These are phyloP conservation scores for Backusella westeae DNA, from an alignment of 192 early-diverging fungal species.

Conservation along the genomic window DNA sequence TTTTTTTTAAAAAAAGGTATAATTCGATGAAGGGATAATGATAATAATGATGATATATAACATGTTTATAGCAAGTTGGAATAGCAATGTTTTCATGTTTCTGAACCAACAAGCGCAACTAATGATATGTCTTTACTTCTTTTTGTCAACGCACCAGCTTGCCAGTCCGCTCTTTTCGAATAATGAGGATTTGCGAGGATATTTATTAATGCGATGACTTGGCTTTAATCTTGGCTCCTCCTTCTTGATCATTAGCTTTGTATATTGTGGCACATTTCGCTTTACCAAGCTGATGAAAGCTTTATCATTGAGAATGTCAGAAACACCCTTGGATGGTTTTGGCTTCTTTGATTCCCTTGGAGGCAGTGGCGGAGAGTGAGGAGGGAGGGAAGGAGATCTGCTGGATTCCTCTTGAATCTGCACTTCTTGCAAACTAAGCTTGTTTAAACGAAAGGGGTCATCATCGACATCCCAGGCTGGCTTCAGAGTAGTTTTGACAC, in stretches of 20 bases:
- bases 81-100: not conserved
- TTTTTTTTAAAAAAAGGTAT: not conserved
- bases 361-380: not conserved
- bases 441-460: not conserved
- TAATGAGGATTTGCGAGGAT: not conserved
- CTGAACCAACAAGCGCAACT: not conserved
- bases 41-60: not conserved
- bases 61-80: not conserved
- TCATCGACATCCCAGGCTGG: not conserved
- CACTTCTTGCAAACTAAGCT: too few relatives aligned
- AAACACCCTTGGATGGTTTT: not conserved
- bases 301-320: not conserved
- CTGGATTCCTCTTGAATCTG: not conserved
- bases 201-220: not conserved
- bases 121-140: not conserved
- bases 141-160: not conserved
- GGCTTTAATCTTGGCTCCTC: not conserved
- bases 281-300: not conserved
- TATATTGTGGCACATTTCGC: not conserved
- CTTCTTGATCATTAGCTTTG: not conserved
- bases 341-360: not conserved
- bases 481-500: not conserved
- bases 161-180: not conserved
- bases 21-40: not conserved
- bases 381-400: not conserved